Conservation (phyloP, 768 basidiomycete genomes). For the Paxillus rubicundulus region DNA sequence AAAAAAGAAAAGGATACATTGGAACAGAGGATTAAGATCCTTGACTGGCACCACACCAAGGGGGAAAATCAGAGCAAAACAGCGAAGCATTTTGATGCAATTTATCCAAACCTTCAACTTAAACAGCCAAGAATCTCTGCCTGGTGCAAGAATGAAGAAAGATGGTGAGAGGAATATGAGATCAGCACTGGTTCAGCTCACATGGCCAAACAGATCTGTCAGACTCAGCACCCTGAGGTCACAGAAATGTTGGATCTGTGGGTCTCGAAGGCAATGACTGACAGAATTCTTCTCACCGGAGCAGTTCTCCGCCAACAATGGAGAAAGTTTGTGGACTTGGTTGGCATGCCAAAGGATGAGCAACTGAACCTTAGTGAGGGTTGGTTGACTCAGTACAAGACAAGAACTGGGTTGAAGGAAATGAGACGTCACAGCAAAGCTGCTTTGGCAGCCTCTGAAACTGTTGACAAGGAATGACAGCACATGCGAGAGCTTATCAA, state of each 20-base stretch:
- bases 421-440: slow-evolving; percentile 32
- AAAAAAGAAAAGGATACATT: slow-evolving; percentile 21
- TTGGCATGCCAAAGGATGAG: slow-evolving; percentile 32
- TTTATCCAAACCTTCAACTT: slow-evolving; percentile 34
- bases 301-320: slow-evolving; percentile 34
- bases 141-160: no score
- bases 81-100: slow-evolving; percentile 27
- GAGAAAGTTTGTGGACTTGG: slow-evolving; percentile 32
- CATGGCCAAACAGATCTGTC: no score
- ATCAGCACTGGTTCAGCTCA: slow-evolving; percentile 33
- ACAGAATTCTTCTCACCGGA: background rate
- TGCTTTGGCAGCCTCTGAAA: slow-evolving; percentile 22
- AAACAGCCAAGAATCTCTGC: slow-evolving; percentile 35
- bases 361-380: no score
- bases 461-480: slow-evolving; percentile 23
- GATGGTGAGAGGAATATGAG: no score
- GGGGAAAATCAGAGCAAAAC: slow-evolving; percentile 30
- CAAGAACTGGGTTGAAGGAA: background rate
- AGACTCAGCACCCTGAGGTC: no score
- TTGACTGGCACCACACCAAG: slow-evolving; percentile 1
- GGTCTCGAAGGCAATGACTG: slow-evolving; percentile 31
- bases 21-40: no score
- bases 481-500: slow-evolving; percentile 8
- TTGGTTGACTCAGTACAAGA: no score
- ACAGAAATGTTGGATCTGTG: slow-evolving; percentile 36